A percentile compares a stretch with the other conserved stretches of the same genome.
Evolutionary conservation across 768 basidiomycete species (phyloP).

Genomic region (Leucocoprinus sp.): DNA sequence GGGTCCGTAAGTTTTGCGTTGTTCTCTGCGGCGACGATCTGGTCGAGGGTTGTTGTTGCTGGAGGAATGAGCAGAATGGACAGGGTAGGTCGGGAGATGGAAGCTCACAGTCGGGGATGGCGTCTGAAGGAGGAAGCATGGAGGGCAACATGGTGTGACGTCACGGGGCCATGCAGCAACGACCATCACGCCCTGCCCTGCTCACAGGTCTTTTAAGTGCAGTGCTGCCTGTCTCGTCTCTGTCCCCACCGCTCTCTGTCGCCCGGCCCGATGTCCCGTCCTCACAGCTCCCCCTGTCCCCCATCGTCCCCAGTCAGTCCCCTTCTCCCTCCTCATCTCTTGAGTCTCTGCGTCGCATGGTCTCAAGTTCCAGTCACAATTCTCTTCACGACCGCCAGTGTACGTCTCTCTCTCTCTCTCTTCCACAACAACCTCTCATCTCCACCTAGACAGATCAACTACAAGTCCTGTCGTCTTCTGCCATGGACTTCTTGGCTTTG

Average conservation of each 20-base stretch:
- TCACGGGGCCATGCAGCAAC: constrained; percentile 23
- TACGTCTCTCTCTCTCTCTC: constrained; percentile 24
- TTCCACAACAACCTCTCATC: constrained; percentile 6
- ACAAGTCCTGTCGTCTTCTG: constrained; percentile 89
- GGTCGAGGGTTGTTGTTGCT: constrained; percentile 49
- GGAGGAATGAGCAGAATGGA: constrained; percentile 5
- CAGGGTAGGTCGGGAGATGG: neutral
- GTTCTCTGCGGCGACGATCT: constrained; percentile 35
- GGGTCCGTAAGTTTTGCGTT: constrained; percentile 58
- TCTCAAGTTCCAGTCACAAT: constrained; percentile 36
- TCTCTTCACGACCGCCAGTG: constrained; percentile 33
- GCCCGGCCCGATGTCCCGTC: constrained; percentile 9
- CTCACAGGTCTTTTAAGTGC: constrained; percentile 48
- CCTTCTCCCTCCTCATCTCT: constrained; percentile 42
- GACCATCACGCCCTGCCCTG: constrained; percentile 45
- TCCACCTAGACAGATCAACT: constrained; percentile 58
- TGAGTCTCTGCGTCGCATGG: constrained; percentile 44
- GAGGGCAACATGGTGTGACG: constrained; percentile 37
- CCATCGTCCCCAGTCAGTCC: constrained; percentile 31
- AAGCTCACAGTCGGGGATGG: constrained; percentile 41
- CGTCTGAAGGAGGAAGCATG: constrained; percentile 40
- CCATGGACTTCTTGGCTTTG: constrained; percentile 88
- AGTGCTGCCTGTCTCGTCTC: constrained; percentile 54
- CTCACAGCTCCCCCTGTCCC: constrained; percentile 20
- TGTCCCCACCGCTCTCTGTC: constrained; percentile 33